Evolutionary conservation across 2,329 filamentous ascomycete species (phyloP).

Genomic region (Trichoderma asperellum): DNA sequence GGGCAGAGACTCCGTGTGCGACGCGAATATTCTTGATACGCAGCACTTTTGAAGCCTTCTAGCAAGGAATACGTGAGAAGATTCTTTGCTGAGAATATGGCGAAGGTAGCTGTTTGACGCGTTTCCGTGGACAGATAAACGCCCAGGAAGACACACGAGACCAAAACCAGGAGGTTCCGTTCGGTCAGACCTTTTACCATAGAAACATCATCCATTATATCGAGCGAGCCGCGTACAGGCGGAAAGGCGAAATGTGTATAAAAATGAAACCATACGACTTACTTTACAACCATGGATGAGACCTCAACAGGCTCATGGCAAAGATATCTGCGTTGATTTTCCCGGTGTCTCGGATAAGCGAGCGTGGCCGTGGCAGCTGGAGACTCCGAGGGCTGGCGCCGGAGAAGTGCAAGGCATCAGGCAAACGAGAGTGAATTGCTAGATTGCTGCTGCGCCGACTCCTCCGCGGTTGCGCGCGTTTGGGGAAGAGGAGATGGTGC

Average conservation of each 20-base stretch:
- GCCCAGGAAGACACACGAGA: constrained; percentile 32
- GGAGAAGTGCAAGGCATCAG: neutral
- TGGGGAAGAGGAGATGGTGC: constrained; percentile 5
- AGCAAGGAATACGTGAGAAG: neutral
- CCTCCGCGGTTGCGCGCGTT: constrained; percentile 2
- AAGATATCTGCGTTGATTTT: constrained; percentile 5
- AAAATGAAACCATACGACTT: neutral
- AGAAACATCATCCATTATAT: constrained; percentile 53
- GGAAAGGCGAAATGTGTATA: neutral
- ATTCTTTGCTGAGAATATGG: constrained; percentile 4
- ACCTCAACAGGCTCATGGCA: neutral
- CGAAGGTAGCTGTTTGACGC: neutral
- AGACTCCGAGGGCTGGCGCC: neutral
- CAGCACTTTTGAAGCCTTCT: constrained; percentile 6
- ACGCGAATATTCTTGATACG: constrained; percentile 35
- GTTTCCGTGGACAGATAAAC: constrained; percentile 7
- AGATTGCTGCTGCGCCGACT: constrained; percentile 4
- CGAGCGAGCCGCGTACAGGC: neutral
- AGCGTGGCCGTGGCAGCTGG: neutral
- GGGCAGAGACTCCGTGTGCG: constrained; percentile 58
- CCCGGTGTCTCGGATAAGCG: neutral
- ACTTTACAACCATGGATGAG: neutral
- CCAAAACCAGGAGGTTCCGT: constrained; percentile 53
- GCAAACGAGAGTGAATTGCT: neutral
- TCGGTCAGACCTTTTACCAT: constrained; percentile 70